Evolutionary conservation across 139 green algal species (phyloP).

Genomic region (Mesotaenium endlicherianum): DNA sequence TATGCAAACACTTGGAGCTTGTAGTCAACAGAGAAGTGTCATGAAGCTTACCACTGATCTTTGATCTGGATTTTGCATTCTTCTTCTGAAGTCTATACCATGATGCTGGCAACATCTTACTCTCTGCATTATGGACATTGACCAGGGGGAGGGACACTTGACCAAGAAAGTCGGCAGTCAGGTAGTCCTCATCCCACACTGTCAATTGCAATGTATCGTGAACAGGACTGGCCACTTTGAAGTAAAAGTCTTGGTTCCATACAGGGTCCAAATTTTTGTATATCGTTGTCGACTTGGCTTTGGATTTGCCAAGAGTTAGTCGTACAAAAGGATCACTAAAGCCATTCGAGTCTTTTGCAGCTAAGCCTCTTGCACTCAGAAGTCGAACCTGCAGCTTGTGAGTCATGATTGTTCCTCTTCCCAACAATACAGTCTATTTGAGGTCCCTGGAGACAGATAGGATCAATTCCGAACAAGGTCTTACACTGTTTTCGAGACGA

Average conservation of each 20-base stretch:
- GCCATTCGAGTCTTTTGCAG: slow-evolving; percentile 40
- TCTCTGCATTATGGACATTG: slow-evolving; percentile 9
- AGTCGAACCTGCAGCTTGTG: slow-evolving; percentile 32
- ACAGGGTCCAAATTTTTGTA: slow-evolving; percentile 51
- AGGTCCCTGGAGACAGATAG: no score
- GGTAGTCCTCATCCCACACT: slow-evolving; percentile 45
- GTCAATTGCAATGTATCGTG: slow-evolving; percentile 19
- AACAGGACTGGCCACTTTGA: slow-evolving; percentile 15
- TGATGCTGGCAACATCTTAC: slow-evolving; percentile 14
- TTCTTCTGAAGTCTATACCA: slow-evolving; percentile 49
- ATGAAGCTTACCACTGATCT: slow-evolving; percentile 20
- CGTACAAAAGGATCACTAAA: slow-evolving; percentile 44
- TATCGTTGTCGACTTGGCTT: slow-evolving; percentile 14
- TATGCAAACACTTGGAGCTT: no score
- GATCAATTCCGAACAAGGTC: no score
- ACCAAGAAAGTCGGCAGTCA: slow-evolving; percentile 39
- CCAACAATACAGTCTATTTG: no score
- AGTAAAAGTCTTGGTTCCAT: slow-evolving; percentile 51
- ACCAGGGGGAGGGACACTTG: slow-evolving; percentile 31
- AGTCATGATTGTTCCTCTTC: no score
- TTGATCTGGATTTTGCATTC: slow-evolving; percentile 9
- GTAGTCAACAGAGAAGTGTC: slow-evolving; percentile 19
- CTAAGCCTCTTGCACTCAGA: slow-evolving; percentile 24
- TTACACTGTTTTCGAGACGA: no score
- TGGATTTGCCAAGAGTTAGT: slow-evolving; percentile 9